These are phyloP conservation scores for Trichoderma afroharzianum DNA, from an alignment of 2,329 filamentous ascomycete species.

Conservation along the genomic window DNA sequence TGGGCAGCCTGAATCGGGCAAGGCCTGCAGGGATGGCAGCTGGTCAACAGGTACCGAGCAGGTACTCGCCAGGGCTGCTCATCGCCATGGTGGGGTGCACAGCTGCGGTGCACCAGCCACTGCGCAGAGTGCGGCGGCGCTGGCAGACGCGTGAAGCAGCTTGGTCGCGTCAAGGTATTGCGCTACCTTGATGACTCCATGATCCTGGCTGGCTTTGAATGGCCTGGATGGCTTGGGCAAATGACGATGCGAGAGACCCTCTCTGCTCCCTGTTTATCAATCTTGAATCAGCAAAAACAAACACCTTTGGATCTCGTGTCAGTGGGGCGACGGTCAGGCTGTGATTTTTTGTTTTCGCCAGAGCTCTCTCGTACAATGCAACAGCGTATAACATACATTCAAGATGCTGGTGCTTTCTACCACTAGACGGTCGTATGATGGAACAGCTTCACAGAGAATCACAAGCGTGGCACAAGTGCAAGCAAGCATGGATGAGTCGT, in stretches of 20 bases:
- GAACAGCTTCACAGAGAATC: neutral
- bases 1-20: slow-evolving; percentile 15
- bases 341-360: neutral
- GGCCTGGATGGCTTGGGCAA: neutral
- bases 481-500: neutral
- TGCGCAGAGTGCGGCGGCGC: slow-evolving; percentile 5
- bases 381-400: neutral
- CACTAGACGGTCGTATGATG: neutral
- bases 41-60: slow-evolving; percentile 3
- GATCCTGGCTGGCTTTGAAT: neutral
- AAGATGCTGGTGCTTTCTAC: neutral
- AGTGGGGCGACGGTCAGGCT: neutral
- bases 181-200: neutral
- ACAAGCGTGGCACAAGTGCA: neutral
- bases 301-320: slow-evolving; percentile 12
- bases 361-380: neutral
- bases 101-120: slow-evolving; percentile 19
- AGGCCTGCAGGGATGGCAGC: neutral
- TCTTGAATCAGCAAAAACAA: slow-evolving; percentile 17
- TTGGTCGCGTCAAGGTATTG: slow-evolving; percentile 24
- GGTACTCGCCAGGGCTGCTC: neutral
- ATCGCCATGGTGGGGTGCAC: slow-evolving; percentile 9
- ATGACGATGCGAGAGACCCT: slow-evolving; percentile 1
- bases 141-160: slow-evolving; percentile 23
- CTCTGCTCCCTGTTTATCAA: slow-evolving; percentile 10